Evolutionary conservation across 192 early-diverging fungal genomes (phyloP), one percentile per base, ranked within the genome.

Genomic region (Globomyces pollinis-pini): DNA sequence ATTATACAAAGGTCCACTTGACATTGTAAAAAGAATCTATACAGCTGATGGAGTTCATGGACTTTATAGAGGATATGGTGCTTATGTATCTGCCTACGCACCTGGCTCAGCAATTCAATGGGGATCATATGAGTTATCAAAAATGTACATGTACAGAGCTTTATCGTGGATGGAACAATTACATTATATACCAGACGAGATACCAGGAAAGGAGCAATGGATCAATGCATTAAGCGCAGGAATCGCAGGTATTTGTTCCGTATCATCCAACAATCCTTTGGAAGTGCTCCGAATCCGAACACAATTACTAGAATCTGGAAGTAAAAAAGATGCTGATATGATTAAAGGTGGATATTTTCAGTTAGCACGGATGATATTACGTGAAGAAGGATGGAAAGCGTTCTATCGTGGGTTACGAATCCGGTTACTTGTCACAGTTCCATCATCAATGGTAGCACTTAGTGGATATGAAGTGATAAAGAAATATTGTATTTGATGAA

Each of bases 61-160:
- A 44, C 71, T 74, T 33, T 77, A 68, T 54, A 54, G 71, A 26
- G 75, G 75, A 7, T 74, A 74, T 50, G 11, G 60, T 3, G 69
- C 69, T 28, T 71, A 74, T 50, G 62, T 74, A 15, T 57, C 60
- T 12, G 68, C 73, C 15, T 75, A 67, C 50, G 75, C 69, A 15
- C 75, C 75, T 1, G 71, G 68, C 11, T 67, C 64, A 5, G 71
- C 71, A 6, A 69, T 77, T 1, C 72, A 77, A 51, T 77, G 75
- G 75, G 75, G 75, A 3, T 47, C 70, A 2, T 77, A 74, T 57
- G 75, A 77, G 55, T 53, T 67, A 15, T 20, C 31, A 54, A 77
- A 77, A 67, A 32, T 45, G 4, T 2, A 64, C 33, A 18, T 72
- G 11, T 59, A 51, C 26, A 21, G 11, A 3, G 32, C 16, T 3